Conservation (phyloP, 225 moss, liverwort and hornwort genomes). For the Marchantia polymorpha region DNA sequence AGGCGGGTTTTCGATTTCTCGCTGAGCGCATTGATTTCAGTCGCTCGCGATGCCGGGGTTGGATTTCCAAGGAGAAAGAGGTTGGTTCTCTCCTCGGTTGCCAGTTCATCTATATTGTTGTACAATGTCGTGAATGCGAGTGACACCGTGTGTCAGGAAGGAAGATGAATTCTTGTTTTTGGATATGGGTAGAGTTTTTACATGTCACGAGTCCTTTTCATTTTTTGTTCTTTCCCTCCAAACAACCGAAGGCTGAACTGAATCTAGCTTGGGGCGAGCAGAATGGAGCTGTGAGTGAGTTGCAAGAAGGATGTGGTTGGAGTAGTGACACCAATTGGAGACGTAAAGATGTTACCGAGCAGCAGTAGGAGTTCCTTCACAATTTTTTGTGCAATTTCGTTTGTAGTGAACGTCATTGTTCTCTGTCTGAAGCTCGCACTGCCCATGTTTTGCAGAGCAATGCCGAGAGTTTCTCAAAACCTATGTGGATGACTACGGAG, state of each 20-base stretch:
- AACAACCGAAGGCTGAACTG: neutral
- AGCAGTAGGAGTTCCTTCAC: neutral
- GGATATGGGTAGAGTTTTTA: no score
- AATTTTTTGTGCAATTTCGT: neutral
- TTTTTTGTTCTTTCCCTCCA: no score
- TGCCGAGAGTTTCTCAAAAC: conserved; percentile 73
- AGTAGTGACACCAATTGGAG: neutral
- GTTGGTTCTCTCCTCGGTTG: conserved; percentile 19
- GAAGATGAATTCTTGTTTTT: neutral
- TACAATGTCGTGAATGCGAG: neutral
- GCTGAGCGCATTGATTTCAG: neutral
- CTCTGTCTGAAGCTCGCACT: neutral
- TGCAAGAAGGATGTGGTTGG: neutral
- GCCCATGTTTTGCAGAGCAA: conserved; percentile 32
- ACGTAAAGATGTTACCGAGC: neutral
- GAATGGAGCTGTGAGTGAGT: neutral
- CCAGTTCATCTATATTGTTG: neutral
- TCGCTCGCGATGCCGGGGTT: conserved; percentile 14
- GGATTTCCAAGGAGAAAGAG: conserved; percentile 59
- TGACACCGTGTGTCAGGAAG: neutral
- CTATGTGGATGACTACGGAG: conserved; percentile 58
- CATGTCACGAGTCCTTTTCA: no score
- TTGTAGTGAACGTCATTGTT: neutral
- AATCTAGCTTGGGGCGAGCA: neutral
- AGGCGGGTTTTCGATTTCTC: neutral